Percentiles rank a stretch among this genome's conserved stretches.
These are phyloP conservation scores for Ustilago hordei DNA, from an alignment of 1,284 basidiomycete genomes.

Conservation along the genomic window DNA sequence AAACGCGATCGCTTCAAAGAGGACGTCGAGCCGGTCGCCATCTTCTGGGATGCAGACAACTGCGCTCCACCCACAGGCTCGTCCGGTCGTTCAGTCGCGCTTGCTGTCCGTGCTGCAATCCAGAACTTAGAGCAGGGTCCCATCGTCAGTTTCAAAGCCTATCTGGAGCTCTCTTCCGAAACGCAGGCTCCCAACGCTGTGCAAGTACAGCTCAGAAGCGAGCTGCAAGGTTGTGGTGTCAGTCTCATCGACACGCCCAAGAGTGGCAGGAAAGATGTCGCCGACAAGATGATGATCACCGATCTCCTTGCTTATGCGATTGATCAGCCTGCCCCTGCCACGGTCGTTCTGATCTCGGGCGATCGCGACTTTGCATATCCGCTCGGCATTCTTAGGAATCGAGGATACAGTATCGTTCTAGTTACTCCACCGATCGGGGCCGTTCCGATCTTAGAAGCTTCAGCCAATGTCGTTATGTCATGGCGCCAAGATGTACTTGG, in stretches of 20 bases:
- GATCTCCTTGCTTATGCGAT: constrained; percentile 63
- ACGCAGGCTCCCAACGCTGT: constrained; percentile 42
- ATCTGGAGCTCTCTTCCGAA: constrained; percentile 59
- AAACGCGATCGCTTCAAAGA: constrained; percentile 39
- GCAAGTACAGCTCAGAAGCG: constrained; percentile 58
- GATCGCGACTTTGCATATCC: constrained; percentile 66
- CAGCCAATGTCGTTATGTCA: constrained; percentile 55
- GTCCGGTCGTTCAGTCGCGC: constrained; percentile 55
- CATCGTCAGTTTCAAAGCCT: constrained; percentile 65
- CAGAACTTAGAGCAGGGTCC: constrained; percentile 48
- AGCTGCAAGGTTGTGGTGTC: constrained; percentile 64
- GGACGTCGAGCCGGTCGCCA: constrained; percentile 46
- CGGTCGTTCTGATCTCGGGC: constrained; percentile 62
- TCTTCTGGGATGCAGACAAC: constrained; percentile 66
- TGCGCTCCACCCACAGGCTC: constrained; percentile 61
- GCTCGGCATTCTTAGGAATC: constrained; percentile 59
- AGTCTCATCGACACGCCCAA: constrained; percentile 64
- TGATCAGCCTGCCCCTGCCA: constrained; percentile 58
- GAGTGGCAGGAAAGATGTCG: constrained; percentile 62
- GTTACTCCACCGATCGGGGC: constrained; percentile 61
- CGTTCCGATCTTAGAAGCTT: constrained; percentile 60
- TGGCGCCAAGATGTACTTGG: constrained; percentile 67
- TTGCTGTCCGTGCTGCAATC: constrained; percentile 50
- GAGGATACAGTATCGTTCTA: constrained; percentile 60
- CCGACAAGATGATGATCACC: constrained; percentile 66